Base-by-base conservation (phyloP, 139 green algal genomes). In the Zygnema cylindricum region DNA sequence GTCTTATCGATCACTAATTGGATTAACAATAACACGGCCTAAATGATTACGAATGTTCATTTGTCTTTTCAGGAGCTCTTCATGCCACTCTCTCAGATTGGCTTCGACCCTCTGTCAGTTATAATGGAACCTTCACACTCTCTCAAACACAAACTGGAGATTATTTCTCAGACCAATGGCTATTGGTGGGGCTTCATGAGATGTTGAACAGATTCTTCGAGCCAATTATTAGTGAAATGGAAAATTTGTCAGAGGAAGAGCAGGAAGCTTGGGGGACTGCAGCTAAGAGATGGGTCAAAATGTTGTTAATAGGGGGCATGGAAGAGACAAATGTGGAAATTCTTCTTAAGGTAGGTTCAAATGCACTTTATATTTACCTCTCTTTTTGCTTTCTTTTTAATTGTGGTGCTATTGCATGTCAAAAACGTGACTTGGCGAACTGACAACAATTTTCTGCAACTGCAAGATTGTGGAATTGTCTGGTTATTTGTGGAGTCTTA, bases 161-260 rank as follows among this genome's bases (percentile, higher is more conserved):
- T 63, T 16, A 63, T 16, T 63, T 63, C 7, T 16, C 49, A 63
- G 49, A 7, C 16, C 7, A 16, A 41, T 79, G 71, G 71, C 71
- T 79, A 7, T n/a, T 11, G 11, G 3, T 11, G 3, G 71, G 71
- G 16, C 71, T 79, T 23, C 7, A 54, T 25, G 71, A 41, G 11
- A 79, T 79, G 71, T 16, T 79, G 71, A 16, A 79, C 36, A 16
- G 36, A 7, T 79, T 79, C 71, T 16, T 79, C 38, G 71, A 16
- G 7, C 7, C 49, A 63, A 63, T 7, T 7, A 63, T 25, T 16
- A 63, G 16, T 16, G 7, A 63, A 16, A 16, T 7, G 7, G 7
- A 7, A 63, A 7, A 63, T 16, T 7, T 63, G 49, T 43, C 33
- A 49, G 76, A 84, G 23, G 76, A 54, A 2, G 76, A 84, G 41